Percentiles rank a stretch among this genome's conserved stretches.
Conservation (phyloP, 2,329 filamentous ascomycete genomes). For the Ophiostoma quercus region DNA sequence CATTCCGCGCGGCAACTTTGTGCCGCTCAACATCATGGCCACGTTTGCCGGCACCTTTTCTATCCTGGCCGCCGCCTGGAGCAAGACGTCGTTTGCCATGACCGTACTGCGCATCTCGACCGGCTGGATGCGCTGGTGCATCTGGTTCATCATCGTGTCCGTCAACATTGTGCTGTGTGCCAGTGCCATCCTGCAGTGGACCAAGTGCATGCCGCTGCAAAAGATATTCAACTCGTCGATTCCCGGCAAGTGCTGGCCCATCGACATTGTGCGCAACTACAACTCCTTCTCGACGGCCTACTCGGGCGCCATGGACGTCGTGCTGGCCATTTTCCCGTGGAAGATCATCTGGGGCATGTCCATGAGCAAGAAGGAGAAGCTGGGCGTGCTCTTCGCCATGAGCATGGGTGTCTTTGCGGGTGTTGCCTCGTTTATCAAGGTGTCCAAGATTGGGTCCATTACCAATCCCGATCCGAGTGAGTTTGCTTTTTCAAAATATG, state of each 20-base stretch:
- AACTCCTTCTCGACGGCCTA: background rate
- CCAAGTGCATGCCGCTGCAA: background rate
- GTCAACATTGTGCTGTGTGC: background rate
- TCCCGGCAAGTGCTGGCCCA: background rate
- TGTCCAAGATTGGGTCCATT: background rate
- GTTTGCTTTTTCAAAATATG: background rate
- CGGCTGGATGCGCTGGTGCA: constrained; percentile 29
- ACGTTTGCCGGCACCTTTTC: constrained; percentile 25
- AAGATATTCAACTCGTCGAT: background rate
- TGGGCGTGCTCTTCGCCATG: background rate
- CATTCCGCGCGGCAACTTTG: background rate
- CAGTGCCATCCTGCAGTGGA: background rate
- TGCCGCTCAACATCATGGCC: background rate
- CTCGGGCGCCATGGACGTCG: background rate
- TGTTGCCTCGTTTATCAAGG: background rate
- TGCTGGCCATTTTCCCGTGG: background rate
- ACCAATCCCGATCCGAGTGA: background rate
- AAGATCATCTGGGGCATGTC: background rate
- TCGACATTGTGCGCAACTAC: background rate
- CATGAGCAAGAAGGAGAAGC: background rate
- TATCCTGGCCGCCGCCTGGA: constrained; percentile 33
- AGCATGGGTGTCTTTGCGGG: background rate
- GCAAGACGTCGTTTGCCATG: constrained; percentile 39
- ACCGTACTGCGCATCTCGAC: constrained; percentile 35
- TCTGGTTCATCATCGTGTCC: constrained; percentile 20